phyloP scores from a whole-genome alignment of 75 land plant genomes.

The Azolla pinnata region DNA sequence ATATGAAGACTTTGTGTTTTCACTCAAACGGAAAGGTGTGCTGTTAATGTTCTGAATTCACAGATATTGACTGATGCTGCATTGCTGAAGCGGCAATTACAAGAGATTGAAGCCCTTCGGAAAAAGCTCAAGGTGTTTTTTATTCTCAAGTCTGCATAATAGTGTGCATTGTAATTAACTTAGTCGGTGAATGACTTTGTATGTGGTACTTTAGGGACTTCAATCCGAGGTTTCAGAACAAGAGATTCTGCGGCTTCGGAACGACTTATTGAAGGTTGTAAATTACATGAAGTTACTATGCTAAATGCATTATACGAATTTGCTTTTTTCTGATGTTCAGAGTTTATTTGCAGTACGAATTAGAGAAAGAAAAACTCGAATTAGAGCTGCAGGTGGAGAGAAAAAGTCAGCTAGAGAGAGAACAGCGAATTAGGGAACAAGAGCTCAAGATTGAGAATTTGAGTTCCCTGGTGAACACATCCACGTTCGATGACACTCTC shows the following conservation, averaged over 20 bases:
- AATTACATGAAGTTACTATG: too few relatives aligned
- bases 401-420: conserved; percentile 60
- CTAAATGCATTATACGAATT: too few relatives aligned
- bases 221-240: conserved; percentile 83
- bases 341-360: conserved; percentile 58
- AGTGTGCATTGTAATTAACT: background rate
- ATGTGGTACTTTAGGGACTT: conserved; percentile 50
- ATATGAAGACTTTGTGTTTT: too few relatives aligned
- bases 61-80: conserved; percentile 97
- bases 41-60: conserved; percentile 7
- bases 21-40: too few relatives aligned
- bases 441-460: conserved; percentile 63
- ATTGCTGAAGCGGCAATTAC: conserved; percentile 73
- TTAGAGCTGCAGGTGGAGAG: conserved; percentile 84
- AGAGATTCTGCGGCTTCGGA: conserved; percentile 71
- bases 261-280: conserved; percentile 85
- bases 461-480: conserved; percentile 41
- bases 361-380: conserved; percentile 74
- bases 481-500: conserved; percentile 22
- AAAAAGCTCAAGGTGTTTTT: conserved; percentile 74
- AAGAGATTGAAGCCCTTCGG: conserved; percentile 87
- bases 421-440: conserved; percentile 62
- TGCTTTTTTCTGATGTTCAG: too few relatives aligned
- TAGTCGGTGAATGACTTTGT: background rate
- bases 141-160: background rate